Base-by-base conservation (phyloP, 345 rosid species). In the Lenwebbia sp. region DNA sequence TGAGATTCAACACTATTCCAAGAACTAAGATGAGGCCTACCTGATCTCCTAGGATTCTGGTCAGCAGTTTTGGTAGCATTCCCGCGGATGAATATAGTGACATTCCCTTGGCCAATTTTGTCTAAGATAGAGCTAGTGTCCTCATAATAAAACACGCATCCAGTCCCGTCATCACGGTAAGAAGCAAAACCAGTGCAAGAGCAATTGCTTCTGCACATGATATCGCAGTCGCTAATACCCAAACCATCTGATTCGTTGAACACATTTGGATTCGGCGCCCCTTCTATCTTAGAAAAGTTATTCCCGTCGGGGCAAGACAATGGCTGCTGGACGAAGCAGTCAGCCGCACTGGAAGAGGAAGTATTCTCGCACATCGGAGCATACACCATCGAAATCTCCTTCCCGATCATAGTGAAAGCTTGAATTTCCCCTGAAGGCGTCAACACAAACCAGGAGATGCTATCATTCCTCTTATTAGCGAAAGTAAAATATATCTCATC, bases 211-310 rank as follows among this genome's bases (percentile, higher is more conserved):
- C 88, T 84, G 82, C 86, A 87, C 75, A 74, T 44, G 17, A 87
- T 84, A 25, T 84, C 86, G 49, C 88, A 87, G 83, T 87, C 86
- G 50, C 84, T 50, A 76, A 87, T 57, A 19, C 88, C 85, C 60
- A 83, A 21, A 56, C 2, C 40, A 41, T 2, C 13, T 23, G 88
- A 84, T 14, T 54, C 83, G 21, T 41, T 74, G 37, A 33, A 13
- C 28, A 37, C 19, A 19, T n/a, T 23, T 9, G 56, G 40, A 84
- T 37, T 54, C 22, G 49, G 78, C 82, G 28, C 52, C 50, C 84
- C 84, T 12, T 84, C 84, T 17, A 54, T 76, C 53, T 30, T 52
- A 10, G 78, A 75, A 55, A 87, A 87, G 13, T 54, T 30, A 83
- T 56, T 49, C 13, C 86, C 81, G 15, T 78, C 52, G 5, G 37